Conservation (phyloP, 805 yeast genomes). For the Kurtzmaniella cleridarum region DNA sequence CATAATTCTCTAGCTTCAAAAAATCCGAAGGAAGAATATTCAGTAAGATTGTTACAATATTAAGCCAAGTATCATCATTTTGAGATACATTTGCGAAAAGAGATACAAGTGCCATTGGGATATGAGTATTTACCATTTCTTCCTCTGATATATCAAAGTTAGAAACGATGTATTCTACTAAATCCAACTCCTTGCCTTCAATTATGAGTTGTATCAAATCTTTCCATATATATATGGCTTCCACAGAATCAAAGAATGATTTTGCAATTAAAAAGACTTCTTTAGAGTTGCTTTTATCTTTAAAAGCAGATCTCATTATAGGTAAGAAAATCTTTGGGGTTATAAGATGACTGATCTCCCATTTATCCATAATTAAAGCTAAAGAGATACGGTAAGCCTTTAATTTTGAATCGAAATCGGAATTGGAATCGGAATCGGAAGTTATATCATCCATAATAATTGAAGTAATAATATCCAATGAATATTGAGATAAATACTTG, state of each 20-base stretch:
- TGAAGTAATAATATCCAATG: background rate
- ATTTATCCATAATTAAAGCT: constrained; percentile 74
- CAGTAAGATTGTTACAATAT: constrained; percentile 40
- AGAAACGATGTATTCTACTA: constrained; percentile 54
- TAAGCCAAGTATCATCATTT: constrained; percentile 26
- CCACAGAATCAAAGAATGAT: constrained; percentile 80
- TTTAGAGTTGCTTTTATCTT: constrained; percentile 18
- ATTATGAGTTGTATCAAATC: constrained; percentile 45
- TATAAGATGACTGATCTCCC: constrained; percentile 84
- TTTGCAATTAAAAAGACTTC: constrained; percentile 56
- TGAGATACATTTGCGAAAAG: constrained; percentile 23
- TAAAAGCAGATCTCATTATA: constrained; percentile 46
- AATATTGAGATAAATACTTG: background rate
- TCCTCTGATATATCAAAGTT: constrained; percentile 79
- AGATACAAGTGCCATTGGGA: constrained; percentile 63
- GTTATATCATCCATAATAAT: background rate
- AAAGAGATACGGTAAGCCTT: constrained; percentile 60
- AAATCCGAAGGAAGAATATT: constrained; percentile 60
- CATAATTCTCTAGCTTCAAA: constrained; percentile 14
- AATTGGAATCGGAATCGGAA: constrained; percentile 16
- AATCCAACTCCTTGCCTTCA: constrained; percentile 24
- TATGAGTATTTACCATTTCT: constrained; percentile 72
- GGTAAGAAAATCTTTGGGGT: constrained; percentile 70
- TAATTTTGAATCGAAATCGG: constrained; percentile 27
- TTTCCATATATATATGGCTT: constrained; percentile 74